Evolutionary conservation across 768 basidiomycete genomes (phyloP).

Genomic region (Boletales sp.): DNA sequence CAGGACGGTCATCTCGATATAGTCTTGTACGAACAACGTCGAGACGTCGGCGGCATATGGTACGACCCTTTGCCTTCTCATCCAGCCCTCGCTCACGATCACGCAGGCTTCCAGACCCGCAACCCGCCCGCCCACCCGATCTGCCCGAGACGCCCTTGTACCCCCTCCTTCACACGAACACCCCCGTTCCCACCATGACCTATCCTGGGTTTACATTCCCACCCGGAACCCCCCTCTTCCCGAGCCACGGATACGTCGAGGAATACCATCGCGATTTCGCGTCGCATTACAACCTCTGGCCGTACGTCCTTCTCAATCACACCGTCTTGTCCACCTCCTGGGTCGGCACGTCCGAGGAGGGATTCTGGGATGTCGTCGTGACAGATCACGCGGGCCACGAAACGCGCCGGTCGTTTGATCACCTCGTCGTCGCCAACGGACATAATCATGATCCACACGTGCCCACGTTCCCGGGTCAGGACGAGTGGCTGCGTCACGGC

Average conservation of each 20-base stretch:
- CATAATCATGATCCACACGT: conserved; percentile 51
- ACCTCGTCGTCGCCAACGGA: conserved; percentile 54
- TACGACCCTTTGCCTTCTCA: conserved; percentile 11
- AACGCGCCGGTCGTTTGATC: conserved; percentile 39
- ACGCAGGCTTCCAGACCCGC: conserved; percentile 33
- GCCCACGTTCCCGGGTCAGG: conserved; percentile 44
- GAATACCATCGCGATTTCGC: conserved; percentile 47
- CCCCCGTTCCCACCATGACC: conserved; percentile 55
- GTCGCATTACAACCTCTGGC: conserved; percentile 34
- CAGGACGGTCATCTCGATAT: conserved; percentile 44
- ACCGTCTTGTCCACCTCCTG: conserved; percentile 41
- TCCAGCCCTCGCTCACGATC: neutral
- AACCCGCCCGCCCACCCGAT: conserved; percentile 35
- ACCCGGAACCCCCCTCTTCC: conserved; percentile 47
- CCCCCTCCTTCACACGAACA: conserved; percentile 51
- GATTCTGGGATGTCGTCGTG: conserved; percentile 45
- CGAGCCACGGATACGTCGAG: conserved; percentile 42
- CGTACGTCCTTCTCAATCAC: conserved; percentile 42
- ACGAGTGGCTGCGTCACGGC: conserved; percentile 42
- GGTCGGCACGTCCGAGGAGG: conserved; percentile 36
- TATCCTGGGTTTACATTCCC: conserved; percentile 54
- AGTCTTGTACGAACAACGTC: conserved; percentile 50
- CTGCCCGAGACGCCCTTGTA: conserved; percentile 56
- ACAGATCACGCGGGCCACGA: conserved; percentile 16
- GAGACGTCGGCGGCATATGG: conserved; percentile 58